Evolutionary conservation across 768 basidiomycete species (phyloP), one percentile per base, ranked within the genome.

Genomic region (Pleurotus giganteus): DNA sequence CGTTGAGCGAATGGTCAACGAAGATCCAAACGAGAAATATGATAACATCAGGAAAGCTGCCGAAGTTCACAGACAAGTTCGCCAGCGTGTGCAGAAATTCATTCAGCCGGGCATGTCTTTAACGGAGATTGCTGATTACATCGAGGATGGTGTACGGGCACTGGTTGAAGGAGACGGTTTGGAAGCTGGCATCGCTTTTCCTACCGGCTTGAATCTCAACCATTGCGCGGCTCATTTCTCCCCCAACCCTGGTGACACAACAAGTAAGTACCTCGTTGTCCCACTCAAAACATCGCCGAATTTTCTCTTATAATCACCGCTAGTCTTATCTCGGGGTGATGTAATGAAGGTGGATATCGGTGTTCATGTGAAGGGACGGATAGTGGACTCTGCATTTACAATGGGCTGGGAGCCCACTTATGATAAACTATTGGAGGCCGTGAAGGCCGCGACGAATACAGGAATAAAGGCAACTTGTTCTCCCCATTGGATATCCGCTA

Each of bases 281-380:
- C n/a, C n/a, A n/a, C n/a, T n/a, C n/a, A n/a, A n/a, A n/a, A n/a
- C n/a, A n/a, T n/a, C n/a, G n/a, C n/a, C n/a, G n/a, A n/a, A n/a
- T n/a, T n/a, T n/a, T n/a, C n/a, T n/a, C n/a, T n/a, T n/a, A n/a
- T n/a, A n/a, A n/a, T n/a, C n/a, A n/a, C n/a, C n/a, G n/a, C 12
- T 66, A 95, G 95, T 94, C 23, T 74, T 98, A 29, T 78, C 88
- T 66, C 72, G 82, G 54, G 84, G 86, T 32, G 96, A 98, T 65
- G 89, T 98, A 15, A 76, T 99, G 58, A 98, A 99, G 74, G 94
- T 99, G 45, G 97, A 99, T 66, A 83, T 99, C 63, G 97, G 97
- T 47, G 94, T 98, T 2, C 97, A 99, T 60, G 94, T 98, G 31
- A 90, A 89, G 63, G 97, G 96, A n/a, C 80, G 92, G 49, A 99